Base-by-base conservation (phyloP, 306 rosid species). In the Trichosanthes truncata region DNA sequence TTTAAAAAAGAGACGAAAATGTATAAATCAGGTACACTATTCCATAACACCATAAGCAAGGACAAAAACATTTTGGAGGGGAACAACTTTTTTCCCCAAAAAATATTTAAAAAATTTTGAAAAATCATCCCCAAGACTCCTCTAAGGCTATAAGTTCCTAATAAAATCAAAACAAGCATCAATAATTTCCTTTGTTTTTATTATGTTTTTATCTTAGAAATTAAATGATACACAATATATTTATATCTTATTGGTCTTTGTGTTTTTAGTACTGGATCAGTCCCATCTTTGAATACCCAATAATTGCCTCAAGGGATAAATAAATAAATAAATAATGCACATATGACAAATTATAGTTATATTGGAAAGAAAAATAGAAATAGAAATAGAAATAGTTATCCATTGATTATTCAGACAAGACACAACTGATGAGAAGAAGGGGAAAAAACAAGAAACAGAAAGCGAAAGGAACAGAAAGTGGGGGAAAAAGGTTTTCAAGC, bases 201-300 rank as follows among this genome's bases (percentile, higher is more conserved):
- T 69, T 69, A 69, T 69, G 76, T 69, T 69, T 40, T 69, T 69
- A 41, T 69, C n/a, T 46, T 41, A 21, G 20, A 69, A 69, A 69
- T 41, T 69, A 69, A 69, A 69, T 69, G 25, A 69, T 41, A 41
- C 23, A 41, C 14, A 40, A 9, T 12, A 26, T 29, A 61, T 61
- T 40, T n/a, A 40, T 69, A 31, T 66, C 4, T 68, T 20, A 18
- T 68, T 68, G 51, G 35, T 68, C 9, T 21, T 69, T 69, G 76
- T 69, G 41, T 63, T 51, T 20, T 40, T 69, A 69, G 76, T 43
- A 41, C 53, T 10, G 41, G n/a, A 10, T 69, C 12, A 13, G 29
- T 68, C 52, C 31, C 35, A 21, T 69, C 53, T 43, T 69, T 41
- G 76, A 69, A 40, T 5, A 69, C 33, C 76, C 76, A 69, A 69